A percentile compares a stretch with the other conserved stretches of the same genome.
Evolutionary conservation across 2,329 filamentous ascomycete genomes (phyloP).

Genomic region (Pyrenophora seminiperda): DNA sequence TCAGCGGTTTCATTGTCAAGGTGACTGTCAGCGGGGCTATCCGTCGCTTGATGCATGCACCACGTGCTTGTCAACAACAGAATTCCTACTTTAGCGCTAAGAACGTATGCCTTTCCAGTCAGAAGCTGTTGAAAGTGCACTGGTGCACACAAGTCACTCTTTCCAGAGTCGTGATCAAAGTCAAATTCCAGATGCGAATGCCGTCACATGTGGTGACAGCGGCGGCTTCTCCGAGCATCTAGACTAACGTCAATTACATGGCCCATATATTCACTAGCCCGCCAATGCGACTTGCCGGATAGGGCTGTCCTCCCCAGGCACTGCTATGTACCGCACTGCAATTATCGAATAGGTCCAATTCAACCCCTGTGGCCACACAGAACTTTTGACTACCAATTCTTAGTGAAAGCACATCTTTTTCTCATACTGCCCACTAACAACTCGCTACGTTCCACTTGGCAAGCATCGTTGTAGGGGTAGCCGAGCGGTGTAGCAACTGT

Average conservation of each 20-base stretch:
- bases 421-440: not conserved
- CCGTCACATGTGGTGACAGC: not conserved
- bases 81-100: slow-evolving; percentile 2
- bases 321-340: not conserved
- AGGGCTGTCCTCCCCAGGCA: not conserved
- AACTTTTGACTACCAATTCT: not conserved
- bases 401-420: slow-evolving; percentile 3
- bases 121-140: not conserved
- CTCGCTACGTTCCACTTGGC: too few relatives aligned
- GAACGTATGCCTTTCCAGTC: not conserved
- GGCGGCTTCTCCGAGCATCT: not conserved
- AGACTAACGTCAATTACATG: not conserved
- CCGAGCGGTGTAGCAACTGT: not conserved
- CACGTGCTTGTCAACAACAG: slow-evolving; percentile 7
- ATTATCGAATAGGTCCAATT: not conserved
- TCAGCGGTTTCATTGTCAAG: slow-evolving; percentile 15
- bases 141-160: not conserved
- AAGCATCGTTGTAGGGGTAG: not conserved
- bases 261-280: not conserved
- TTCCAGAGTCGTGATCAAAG: not conserved
- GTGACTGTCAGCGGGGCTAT: slow-evolving; percentile 16
- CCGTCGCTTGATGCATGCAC: slow-evolving; percentile 14
- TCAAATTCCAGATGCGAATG: not conserved
- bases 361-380: not conserved
- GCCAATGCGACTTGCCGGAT: slow-evolving; percentile 2